These are phyloP conservation scores for Euphorbia corollata DNA, from an alignment of 441 rosid species.

Conservation along the genomic window DNA sequence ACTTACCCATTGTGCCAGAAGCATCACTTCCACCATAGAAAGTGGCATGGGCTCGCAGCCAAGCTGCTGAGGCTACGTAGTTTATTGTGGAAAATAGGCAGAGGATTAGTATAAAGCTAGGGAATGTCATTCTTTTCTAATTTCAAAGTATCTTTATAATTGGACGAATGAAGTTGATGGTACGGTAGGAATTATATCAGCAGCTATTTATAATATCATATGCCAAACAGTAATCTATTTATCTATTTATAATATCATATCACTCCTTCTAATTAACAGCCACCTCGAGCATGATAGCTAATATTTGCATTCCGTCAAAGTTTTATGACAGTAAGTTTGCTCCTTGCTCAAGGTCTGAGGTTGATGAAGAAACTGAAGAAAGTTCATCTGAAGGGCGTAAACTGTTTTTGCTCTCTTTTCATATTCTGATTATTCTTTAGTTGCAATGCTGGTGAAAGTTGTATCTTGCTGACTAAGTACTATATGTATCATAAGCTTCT, in stretches of 20 bases:
- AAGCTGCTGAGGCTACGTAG: constrained; percentile 34
- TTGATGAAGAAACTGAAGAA: constrained; percentile 40
- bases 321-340: constrained; percentile 60
- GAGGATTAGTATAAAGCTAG: constrained; percentile 17
- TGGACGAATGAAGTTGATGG: too few relatives aligned
- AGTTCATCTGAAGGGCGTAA: constrained; percentile 42
- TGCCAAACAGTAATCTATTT: too few relatives aligned
- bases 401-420: constrained; percentile 31
- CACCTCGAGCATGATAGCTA: constrained; percentile 62
- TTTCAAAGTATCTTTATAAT: too few relatives aligned
- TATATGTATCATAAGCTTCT: neutral
- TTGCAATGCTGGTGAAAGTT: neutral
- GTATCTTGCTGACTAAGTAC: neutral
- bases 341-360: constrained; percentile 62
- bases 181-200: too few relatives aligned
- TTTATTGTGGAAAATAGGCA: constrained; percentile 19
- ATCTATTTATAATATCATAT: too few relatives aligned
- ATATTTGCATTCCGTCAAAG: constrained; percentile 72
- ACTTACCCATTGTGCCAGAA: constrained; percentile 66
- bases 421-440: constrained; percentile 12
- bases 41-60: constrained; percentile 66
- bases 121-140: too few relatives aligned
- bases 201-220: too few relatives aligned
- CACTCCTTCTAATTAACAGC: constrained; percentile 85
- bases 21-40: constrained; percentile 70